phyloP scores from a whole-genome alignment of 2,329 filamentous ascomycete species.

The Macrophomina pseudophaseolina region DNA sequence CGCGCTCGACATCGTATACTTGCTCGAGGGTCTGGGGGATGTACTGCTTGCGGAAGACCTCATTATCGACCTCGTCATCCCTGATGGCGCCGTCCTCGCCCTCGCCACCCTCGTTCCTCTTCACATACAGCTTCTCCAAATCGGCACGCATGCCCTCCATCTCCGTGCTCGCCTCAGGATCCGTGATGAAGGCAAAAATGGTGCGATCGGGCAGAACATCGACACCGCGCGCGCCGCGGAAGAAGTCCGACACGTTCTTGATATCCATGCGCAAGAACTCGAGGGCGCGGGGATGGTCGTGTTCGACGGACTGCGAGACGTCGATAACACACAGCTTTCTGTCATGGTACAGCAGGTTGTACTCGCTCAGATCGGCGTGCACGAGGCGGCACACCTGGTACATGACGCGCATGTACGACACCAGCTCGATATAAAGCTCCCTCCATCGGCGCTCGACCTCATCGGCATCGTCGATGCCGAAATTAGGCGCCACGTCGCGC shows the following conservation, averaged over 20 bases:
- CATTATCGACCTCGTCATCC: conserved; percentile 77
- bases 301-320: conserved; percentile 96
- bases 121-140: conserved; percentile 71
- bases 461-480: conserved; percentile 61
- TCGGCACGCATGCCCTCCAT: conserved; percentile 64
- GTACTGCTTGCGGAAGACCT: conserved; percentile 94
- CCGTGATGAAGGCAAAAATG: conserved; percentile 84
- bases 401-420: conserved; percentile 89
- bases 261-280: conserved; percentile 98
- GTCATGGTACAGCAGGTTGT: conserved; percentile 92
- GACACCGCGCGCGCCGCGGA: conserved; percentile 77
- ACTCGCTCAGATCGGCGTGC: conserved; percentile 96
- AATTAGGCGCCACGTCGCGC: conserved; percentile 77
- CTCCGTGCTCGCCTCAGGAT: conserved; percentile 63
- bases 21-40: conserved; percentile 96
- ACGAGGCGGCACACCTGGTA: conserved; percentile 92
- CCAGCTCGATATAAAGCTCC: conserved; percentile 77
- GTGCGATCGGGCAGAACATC: conserved; percentile 77
- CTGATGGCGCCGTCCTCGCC: conserved; percentile 44
- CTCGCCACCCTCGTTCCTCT: conserved; percentile 58
- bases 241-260: conserved; percentile 95
- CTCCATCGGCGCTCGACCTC: conserved; percentile 73
- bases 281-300: conserved; percentile 88
- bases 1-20: conserved; percentile 94
- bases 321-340: conserved; percentile 90